A percentile compares a stretch with the other conserved stretches of the same genome.
phyloP scores from a whole-genome alignment of 2,329 filamentous ascomycete species.

The Pseudogymnoascus sp. region DNA sequence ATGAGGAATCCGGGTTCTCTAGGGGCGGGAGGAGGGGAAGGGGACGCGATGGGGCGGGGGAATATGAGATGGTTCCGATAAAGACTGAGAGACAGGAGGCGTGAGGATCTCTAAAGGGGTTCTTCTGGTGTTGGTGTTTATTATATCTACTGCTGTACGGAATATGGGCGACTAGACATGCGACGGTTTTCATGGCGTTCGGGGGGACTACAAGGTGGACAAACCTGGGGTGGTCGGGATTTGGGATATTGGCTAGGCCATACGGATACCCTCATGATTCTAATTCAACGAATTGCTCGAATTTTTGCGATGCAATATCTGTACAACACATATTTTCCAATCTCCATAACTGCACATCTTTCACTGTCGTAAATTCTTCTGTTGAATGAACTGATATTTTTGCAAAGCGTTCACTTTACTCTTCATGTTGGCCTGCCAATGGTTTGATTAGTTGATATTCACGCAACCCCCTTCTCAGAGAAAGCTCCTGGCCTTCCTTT shows the following conservation, averaged over 20 bases:
- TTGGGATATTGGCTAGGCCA: conserved; percentile 3
- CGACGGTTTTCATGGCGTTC: neutral
- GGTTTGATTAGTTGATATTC: too few relatives aligned
- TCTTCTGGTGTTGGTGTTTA: neutral
- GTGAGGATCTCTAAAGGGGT: conserved; percentile 4
- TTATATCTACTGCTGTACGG: neutral
- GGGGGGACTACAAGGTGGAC: neutral
- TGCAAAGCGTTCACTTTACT: neutral
- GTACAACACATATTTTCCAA: neutral
- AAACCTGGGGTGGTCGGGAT: neutral
- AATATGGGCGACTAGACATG: conserved; percentile 6
- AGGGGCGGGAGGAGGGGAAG: conserved; percentile 42
- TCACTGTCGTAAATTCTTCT: neutral
- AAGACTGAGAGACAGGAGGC: conserved; percentile 29
- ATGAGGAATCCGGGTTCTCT: conserved; percentile 44
- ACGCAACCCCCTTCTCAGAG: neutral
- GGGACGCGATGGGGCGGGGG: conserved; percentile 46
- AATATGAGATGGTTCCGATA: conserved; percentile 59
- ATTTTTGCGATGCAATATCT: neutral
- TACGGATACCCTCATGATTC: conserved; percentile 6
- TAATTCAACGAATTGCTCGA: conserved; percentile 7
- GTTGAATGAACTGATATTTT: neutral
- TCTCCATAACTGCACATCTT: neutral
- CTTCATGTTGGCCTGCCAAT: neutral
- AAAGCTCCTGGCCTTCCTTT: conserved; percentile 21